Base-by-base conservation (phyloP, 1,139 yeast genomes). In the Blastobotrys aristatus region DNA sequence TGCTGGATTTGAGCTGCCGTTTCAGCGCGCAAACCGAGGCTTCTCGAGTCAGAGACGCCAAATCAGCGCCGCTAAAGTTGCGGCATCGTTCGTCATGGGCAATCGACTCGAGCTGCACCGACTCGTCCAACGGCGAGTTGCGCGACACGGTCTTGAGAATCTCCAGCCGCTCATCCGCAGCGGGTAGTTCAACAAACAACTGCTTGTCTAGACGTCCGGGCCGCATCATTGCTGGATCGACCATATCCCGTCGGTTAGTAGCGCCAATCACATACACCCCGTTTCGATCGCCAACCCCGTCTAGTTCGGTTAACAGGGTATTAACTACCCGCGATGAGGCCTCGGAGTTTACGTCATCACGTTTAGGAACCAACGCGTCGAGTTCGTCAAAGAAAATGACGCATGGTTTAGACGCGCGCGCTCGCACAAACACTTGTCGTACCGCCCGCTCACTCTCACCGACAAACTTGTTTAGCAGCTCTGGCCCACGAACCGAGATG, bases 151-250 rank as follows among this genome's bases (percentile, higher is more conserved):
- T 89, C 53, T 75, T 75, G 61, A 92, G 72, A 50, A 92, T 92
- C 53, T 90, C 97, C 4, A 74, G 68, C 52, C 96, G 75, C 64
- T 92, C 98, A 5, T 70, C 74, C 0, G 80, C 78, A 4, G 80
- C 77, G 1, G 98, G 98, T 44, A 92, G 72, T 63, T 92, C 97
- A 39, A 92, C 94, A 65, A 83, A 90, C 42, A 92, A 72, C 2
- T 96, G 90, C 66, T 92, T 92, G 63, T 92, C 98, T 58, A 92
- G 74, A 64, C 98, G 79, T 2, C 98, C 98, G 0, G 98, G 98
- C 63, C 98, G 79, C 47, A 92, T 72, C 97, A 92, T 92, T 0
- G 98, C 98, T 7, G 96, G 92, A 66, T 92, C 98, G 55, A 92
- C 92, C 89, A 92, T 92, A 66, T 92, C 98, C 0, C 97, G 97